Base-by-base conservation (phyloP, 2,329 filamentous ascomycete species). In the Nemania sp. region DNA sequence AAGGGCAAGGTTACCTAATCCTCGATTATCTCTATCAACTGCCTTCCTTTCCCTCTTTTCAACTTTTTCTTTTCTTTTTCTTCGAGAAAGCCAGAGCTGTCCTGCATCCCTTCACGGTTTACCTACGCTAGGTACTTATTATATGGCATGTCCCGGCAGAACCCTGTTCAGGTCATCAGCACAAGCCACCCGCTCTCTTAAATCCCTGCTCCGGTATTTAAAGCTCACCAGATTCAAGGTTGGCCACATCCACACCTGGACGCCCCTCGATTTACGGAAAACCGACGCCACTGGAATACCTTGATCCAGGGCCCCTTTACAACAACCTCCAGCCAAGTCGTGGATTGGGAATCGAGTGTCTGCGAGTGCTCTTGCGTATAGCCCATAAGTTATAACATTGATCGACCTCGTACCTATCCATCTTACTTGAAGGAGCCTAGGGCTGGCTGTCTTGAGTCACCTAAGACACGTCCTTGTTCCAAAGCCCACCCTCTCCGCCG, bases 1-100 rank as follows among this genome's bases (percentile, higher is more conserved):
- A 18, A 51, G 47, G 20, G 18, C 5, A 34, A 29, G 54, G 54
- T 52, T 59, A 52, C 49, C 43, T 59, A 34, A 55, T 49, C 35
- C 57, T 53, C 43, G 42, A 46, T 43, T 37, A 11, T 47, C 25
- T 48, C 15, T 45, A 5, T 43, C 37, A 54, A n/a, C n/a, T n/a
- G n/a, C n/a, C n/a, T n/a, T n/a, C n/a, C n/a, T n/a, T n/a, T n/a
- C n/a, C n/a, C n/a, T n/a, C n/a, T n/a, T n/a, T n/a, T n/a, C n/a
- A n/a, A n/a, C n/a, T n/a, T n/a, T n/a, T n/a, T n/a, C n/a, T n/a
- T n/a, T n/a, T n/a, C n/a, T n/a, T n/a, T n/a, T n/a, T n/a, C n/a
- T n/a, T n/a, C 42, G 3, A 20, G 18, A 20, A 18, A 20, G n/a
- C 18, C n/a, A 2, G 11, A 13, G 9, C 32, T 49, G 15, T 37